Base-by-base conservation (phyloP, 2,329 filamentous ascomycete species). In the Cephalotrichum gorgonifer region DNA sequence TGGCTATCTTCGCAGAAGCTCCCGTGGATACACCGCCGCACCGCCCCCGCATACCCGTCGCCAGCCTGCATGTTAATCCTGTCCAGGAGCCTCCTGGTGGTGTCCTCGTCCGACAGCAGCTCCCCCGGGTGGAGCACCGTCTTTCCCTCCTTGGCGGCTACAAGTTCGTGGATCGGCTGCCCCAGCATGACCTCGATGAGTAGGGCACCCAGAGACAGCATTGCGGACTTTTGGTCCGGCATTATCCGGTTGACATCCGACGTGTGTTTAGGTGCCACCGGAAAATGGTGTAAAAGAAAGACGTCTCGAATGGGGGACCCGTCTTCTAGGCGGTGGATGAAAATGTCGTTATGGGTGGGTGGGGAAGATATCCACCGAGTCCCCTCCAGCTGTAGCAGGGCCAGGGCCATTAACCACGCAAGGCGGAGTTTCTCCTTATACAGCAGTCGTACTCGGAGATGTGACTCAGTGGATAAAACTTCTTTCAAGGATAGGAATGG, bases 261-360 rank as follows among this genome's bases (percentile, higher is more conserved):
- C 31, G 15, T 14, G 6, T 3, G 43, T 39, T 11, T 44, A 30
- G 17, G 14, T 4, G 20, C 26, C 20, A 12, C 7, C 2, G 56
- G 50, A 3, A 59, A 52, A 57, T 59, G 60, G 2, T 49, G 48
- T 1, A 56, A 60, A 6, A 54, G 50, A 28, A 58, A 45, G 12
- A 61, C 51, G 17, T 59, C 54, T 4, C 59, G 46, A 12, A 61
- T 48, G 50, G 56, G 56, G 0, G 55, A 55, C 6, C 57, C 53
- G 1, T 57, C 47, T 2, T 48, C 49, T 6, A 48, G 47, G 1
- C 55, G 52, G 15, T 62, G 54, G 2, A 52, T 49, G 1, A 60
- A 33, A 20, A 50, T 54, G 39, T 53, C 52, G 0, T 30, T 20
- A n/a, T 27, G 14, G n/a, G 28, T 41, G 6, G 28, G 28, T 7